These are phyloP conservation scores for Aspergillus diversus DNA, from an alignment of 495 filamentous ascomycete genomes.

Conservation along the genomic window DNA sequence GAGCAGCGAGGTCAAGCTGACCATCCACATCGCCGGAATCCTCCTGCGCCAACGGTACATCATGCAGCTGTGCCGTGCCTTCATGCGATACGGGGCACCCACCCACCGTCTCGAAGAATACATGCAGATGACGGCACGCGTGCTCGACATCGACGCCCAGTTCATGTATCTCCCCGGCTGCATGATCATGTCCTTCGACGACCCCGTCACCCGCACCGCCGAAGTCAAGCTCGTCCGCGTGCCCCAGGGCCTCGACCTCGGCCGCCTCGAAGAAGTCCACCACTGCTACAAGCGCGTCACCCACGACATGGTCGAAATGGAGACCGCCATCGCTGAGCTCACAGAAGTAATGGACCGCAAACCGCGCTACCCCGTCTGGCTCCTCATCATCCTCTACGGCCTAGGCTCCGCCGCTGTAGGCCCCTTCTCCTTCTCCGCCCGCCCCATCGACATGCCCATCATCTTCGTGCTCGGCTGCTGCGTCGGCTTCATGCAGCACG, in stretches of 20 bases:
- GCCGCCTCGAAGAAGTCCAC: conserved; percentile 81
- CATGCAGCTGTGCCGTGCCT: conserved; percentile 79
- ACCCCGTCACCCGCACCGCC: conserved; percentile 84
- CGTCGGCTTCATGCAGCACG: conserved; percentile 81
- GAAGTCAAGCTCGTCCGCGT: conserved; percentile 88
- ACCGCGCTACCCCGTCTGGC: conserved; percentile 70
- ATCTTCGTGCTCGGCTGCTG: conserved; percentile 82
- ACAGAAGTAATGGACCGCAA: conserved; percentile 67
- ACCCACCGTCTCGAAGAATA: conserved; percentile 83
- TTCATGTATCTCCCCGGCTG: conserved; percentile 91
- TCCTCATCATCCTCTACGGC: conserved; percentile 78
- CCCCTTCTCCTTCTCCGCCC: conserved; percentile 85
- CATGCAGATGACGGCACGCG: conserved; percentile 89
- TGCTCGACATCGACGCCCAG: conserved; percentile 86
- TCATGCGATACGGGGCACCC: conserved; percentile 84
- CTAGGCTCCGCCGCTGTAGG: conserved; percentile 76
- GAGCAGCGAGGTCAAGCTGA: conserved; percentile 62
- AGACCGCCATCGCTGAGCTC: conserved; percentile 76
- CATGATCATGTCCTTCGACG: conserved; percentile 96
- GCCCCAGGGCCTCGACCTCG: conserved; percentile 79
- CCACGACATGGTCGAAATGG: conserved; percentile 84
- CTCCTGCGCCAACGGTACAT: conserved; percentile 84
- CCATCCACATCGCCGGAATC: conserved; percentile 86
- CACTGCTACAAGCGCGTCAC: conserved; percentile 93
- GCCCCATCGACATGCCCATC: conserved; percentile 85